These are phyloP conservation scores for Chlorella sp. DNA, from an alignment of 139 green algal species.

Conservation along the genomic window DNA sequence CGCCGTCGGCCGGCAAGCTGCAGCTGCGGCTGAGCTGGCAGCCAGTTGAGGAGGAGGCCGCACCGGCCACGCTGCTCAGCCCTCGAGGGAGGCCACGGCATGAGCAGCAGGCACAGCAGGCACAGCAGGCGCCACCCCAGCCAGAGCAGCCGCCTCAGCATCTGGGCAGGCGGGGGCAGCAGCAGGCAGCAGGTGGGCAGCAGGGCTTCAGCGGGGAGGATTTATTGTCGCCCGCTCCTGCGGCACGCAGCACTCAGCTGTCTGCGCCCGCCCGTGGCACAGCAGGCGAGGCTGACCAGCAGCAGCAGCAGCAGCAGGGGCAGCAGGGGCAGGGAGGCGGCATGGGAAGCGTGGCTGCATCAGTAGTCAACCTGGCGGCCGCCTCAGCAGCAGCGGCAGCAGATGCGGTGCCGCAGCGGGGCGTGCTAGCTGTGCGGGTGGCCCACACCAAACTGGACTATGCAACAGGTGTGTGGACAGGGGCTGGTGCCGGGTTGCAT, in stretches of 20 bases:
- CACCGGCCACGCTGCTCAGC: not conserved
- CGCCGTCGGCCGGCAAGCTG: slow-evolving; percentile 8
- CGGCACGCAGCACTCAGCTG: too few relatives aligned
- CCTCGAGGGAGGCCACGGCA: not conserved
- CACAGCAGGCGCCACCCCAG: too few relatives aligned
- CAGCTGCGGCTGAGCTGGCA: slow-evolving; percentile 18
- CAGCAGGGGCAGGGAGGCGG: not conserved
- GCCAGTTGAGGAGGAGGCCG: not conserved
- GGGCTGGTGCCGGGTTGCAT: not conserved
- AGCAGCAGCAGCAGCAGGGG: not conserved
- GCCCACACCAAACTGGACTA: slow-evolving; percentile 45
- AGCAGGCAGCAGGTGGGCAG: not conserved
- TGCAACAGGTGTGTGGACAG: not conserved
- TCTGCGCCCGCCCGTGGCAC: too few relatives aligned
- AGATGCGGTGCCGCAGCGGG: not conserved
- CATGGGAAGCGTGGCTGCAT: not conserved
- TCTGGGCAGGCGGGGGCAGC: not conserved
- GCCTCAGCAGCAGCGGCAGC: not conserved
- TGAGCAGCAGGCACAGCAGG: not conserved
- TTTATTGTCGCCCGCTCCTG: too few relatives aligned
- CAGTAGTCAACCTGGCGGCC: not conserved
- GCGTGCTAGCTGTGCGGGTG: slow-evolving; percentile 37
- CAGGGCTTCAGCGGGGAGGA: too few relatives aligned
- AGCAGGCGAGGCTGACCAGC: too few relatives aligned
- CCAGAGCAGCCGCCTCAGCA: not conserved